Evolutionary conservation across 106 monocot genomes (phyloP), one percentile per base, ranked within the genome.

Genomic region (Dioscorea zingiberensis): DNA sequence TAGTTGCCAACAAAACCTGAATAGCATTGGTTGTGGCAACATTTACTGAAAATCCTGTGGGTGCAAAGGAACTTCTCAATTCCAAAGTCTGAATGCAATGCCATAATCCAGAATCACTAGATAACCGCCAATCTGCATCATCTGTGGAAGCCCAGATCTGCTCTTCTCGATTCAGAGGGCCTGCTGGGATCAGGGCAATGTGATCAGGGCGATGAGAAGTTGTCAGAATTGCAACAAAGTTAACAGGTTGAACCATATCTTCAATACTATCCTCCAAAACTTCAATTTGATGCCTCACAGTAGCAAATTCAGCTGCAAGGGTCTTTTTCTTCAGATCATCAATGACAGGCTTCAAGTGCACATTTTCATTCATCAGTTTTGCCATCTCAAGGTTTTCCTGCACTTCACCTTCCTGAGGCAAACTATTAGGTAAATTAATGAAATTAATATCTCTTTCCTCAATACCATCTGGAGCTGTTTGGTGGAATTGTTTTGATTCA

Each of bases 11-110:
- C 25, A 98, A 73, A 69, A 98, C 86, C 88, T 98, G 97, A 27
- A 76, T 77, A 21, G 89, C 81, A 86, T 92, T 98, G 67, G 97
- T 92, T 49, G 97, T 86, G 48, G 92, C 92, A 86, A 98, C 97
- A 80, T 98, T 92, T 23, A 98, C 78, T 21, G 97, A 98, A 77
- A 84, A 98, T 8, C 88, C 92, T 55, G 79, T n/a, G 55, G 88
- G 97, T 16, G 97, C 85, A 70, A 75, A 51, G 47, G 88, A 98
- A 73, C 89, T 98, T 70, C 64, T 84, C 12, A 98, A 67, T 17
- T 86, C 86, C 70, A 98, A 80, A 14, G 97, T 89, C 75, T 98
- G 97, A 46, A 74, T 98, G 71, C 92, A 98, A 23, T 80, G 76
- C 97, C 97, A 98, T 68, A 77, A 66, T 68, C 92, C 97, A 56